Percentiles rank a stretch among this genome's conserved stretches.
phyloP scores from a whole-genome alignment of 345 rosid species.

The Hypericum androsaemum region DNA sequence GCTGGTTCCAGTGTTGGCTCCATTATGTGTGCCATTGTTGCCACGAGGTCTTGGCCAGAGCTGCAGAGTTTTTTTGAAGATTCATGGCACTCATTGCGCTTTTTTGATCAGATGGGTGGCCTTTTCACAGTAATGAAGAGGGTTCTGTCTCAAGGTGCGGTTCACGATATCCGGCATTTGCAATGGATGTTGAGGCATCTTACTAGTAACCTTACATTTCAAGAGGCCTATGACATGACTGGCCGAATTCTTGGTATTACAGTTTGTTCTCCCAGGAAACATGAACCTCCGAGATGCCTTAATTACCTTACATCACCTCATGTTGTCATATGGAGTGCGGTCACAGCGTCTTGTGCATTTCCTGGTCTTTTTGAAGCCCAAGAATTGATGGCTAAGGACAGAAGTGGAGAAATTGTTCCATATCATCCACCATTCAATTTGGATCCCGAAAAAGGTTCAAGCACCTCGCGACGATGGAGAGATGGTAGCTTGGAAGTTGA shows the following conservation, averaged over 20 bases:
- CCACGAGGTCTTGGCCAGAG: conserved; percentile 96
- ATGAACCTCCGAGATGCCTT: conserved; percentile 98
- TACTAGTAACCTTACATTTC: conserved; percentile 92
- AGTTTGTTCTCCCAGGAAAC: conserved; percentile 95
- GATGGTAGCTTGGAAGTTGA: conserved; percentile 98
- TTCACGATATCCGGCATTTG: conserved; percentile 82
- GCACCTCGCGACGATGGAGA: conserved; percentile 74
- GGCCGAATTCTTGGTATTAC: conserved; percentile 92
- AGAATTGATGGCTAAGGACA: conserved; percentile 93
- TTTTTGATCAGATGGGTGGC: conserved; percentile 92
- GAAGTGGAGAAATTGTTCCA: conserved; percentile 89
- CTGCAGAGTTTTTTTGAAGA: conserved; percentile 86
- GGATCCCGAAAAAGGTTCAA: conserved; percentile 63
- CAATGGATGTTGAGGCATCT: conserved; percentile 85
- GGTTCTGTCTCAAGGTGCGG: conserved; percentile 78
- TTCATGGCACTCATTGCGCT: conserved; percentile 65
- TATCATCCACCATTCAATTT: conserved; percentile 93
- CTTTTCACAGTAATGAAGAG: conserved; percentile 73
- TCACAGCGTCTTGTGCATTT: conserved; percentile 94
- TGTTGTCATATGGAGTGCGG: conserved; percentile 98
- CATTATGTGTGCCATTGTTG: conserved; percentile 71
- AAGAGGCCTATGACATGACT: conserved; percentile 95
- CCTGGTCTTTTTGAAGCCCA: conserved; percentile 99
- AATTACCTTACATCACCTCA: conserved; percentile 97
- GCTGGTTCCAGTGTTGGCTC: conserved; percentile 99